These are phyloP conservation scores for Sextonia rubra DNA, from an alignment of 164 flowering plant genomes.

Conservation along the genomic window DNA sequence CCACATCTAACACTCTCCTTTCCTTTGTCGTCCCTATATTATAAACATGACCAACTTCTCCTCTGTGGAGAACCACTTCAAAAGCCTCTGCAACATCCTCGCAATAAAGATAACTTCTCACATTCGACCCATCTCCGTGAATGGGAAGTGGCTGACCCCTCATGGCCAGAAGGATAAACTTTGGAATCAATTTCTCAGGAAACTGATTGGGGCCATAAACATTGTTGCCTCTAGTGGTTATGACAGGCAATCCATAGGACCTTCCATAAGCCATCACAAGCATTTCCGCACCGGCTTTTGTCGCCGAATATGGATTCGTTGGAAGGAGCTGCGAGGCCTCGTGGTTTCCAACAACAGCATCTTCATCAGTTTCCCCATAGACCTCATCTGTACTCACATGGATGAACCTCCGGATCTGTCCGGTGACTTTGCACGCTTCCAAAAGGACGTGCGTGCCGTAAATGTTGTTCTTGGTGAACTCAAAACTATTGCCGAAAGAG, in stretches of 20 bases:
- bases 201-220: constrained; percentile 81
- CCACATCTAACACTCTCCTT: constrained; percentile 71
- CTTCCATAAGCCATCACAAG: constrained; percentile 83
- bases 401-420: constrained; percentile 70
- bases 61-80: constrained; percentile 66
- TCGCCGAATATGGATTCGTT: constrained; percentile 73
- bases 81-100: constrained; percentile 84
- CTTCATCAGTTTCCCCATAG: constrained; percentile 76
- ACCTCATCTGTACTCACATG: constrained; percentile 79
- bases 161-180: constrained; percentile 72
- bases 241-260: constrained; percentile 68
- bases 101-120: constrained; percentile 61
- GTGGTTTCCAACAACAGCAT: constrained; percentile 68
- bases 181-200: constrained; percentile 73
- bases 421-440: constrained; percentile 76
- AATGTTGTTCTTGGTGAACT: constrained; percentile 72
- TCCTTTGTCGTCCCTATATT: constrained; percentile 72
- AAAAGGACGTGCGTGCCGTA: constrained; percentile 75
- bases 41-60: constrained; percentile 76
- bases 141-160: constrained; percentile 52
- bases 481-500: constrained; percentile 76
- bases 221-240: constrained; percentile 72
- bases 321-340: constrained; percentile 76
- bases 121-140: constrained; percentile 73
- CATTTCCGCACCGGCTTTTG: constrained; percentile 82